Evolutionary conservation across 2,329 filamentous ascomycete species (phyloP).

Genomic region (Penicillium corylophilum): DNA sequence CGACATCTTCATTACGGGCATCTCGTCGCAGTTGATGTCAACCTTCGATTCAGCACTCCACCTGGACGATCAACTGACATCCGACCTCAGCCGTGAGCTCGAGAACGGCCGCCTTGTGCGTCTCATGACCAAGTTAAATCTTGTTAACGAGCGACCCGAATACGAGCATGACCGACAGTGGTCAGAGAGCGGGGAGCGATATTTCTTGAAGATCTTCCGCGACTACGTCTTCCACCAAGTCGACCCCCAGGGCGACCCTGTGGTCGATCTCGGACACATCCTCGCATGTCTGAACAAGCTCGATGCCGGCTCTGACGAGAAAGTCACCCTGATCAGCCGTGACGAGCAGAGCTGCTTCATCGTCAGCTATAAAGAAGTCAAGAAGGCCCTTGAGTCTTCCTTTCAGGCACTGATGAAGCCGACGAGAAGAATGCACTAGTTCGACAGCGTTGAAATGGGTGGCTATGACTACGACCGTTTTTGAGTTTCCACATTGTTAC

Average conservation of each 20-base stretch:
- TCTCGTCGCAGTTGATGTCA: slow-evolving; percentile 72
- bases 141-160: slow-evolving; percentile 87
- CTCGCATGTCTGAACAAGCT: slow-evolving; percentile 85
- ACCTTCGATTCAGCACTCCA: slow-evolving; percentile 79
- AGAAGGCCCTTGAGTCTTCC: slow-evolving; percentile 60
- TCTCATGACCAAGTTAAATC: slow-evolving; percentile 76
- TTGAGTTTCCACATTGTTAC: not conserved
- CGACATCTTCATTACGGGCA: slow-evolving; percentile 74
- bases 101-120: slow-evolving; percentile 87
- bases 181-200: slow-evolving; percentile 90
- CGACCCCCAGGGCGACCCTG: slow-evolving; percentile 76
- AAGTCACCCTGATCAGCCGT: slow-evolving; percentile 78
- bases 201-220: slow-evolving; percentile 89
- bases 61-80: slow-evolving; percentile 70
- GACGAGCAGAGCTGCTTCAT: slow-evolving; percentile 89
- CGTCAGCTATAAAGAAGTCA: slow-evolving; percentile 87
- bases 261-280: slow-evolving; percentile 85
- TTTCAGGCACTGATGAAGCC: slow-evolving; percentile 59
- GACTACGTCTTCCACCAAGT: slow-evolving; percentile 98
- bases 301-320: slow-evolving; percentile 85
- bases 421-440: slow-evolving; percentile 36
- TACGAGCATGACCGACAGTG: slow-evolving; percentile 74
- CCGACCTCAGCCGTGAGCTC: slow-evolving; percentile 73
- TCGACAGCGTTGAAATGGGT: not conserved
- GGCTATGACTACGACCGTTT: slow-evolving; percentile 5